Evolutionary conservation across 192 early-diverging fungal species (phyloP).

Genomic region (Coemansia reversa): DNA sequence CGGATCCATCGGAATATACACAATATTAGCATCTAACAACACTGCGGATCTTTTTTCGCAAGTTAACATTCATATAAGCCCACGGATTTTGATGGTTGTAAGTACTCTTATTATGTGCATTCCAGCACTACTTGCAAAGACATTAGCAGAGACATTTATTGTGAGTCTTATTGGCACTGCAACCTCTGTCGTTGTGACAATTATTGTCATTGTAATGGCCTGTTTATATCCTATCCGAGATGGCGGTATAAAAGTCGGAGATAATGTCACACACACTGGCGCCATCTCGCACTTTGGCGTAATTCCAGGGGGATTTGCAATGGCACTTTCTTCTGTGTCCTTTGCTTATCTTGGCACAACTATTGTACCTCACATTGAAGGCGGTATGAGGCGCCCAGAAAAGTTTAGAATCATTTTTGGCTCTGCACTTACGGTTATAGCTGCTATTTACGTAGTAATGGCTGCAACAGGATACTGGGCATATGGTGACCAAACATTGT

Average conservation of each 20-base stretch:
- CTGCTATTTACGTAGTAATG: constrained; percentile 65
- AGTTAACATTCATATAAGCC: constrained; percentile 28
- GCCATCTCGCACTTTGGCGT: constrained; percentile 20
- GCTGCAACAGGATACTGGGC: constrained; percentile 68
- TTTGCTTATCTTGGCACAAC: constrained; percentile 73
- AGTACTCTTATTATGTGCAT: constrained; percentile 56
- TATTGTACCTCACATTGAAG: constrained; percentile 74
- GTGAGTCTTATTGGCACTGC: constrained; percentile 65
- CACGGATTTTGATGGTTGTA: constrained; percentile 45
- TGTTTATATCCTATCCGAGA: constrained; percentile 39
- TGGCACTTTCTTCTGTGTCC: constrained; percentile 63
- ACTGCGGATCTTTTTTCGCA: constrained; percentile 33
- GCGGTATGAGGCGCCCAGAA: constrained; percentile 66
- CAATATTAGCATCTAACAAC: constrained; percentile 44
- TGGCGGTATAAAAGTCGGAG: constrained; percentile 25
- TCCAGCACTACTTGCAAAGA: constrained; percentile 66
- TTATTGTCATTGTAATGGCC: constrained; percentile 58
- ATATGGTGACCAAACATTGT: constrained; percentile 62
- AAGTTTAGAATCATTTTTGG: constrained; percentile 61
- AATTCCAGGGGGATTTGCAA: constrained; percentile 55
- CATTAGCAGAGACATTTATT: constrained; percentile 71
- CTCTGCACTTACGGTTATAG: constrained; percentile 57
- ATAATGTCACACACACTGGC: constrained; percentile 14
- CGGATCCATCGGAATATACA: constrained; percentile 42
- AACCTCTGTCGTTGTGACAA: constrained; percentile 62